Evolutionary conservation across 2,329 filamentous ascomycete species (phyloP).

Genomic region (Hymenoscyphus occultus): DNA sequence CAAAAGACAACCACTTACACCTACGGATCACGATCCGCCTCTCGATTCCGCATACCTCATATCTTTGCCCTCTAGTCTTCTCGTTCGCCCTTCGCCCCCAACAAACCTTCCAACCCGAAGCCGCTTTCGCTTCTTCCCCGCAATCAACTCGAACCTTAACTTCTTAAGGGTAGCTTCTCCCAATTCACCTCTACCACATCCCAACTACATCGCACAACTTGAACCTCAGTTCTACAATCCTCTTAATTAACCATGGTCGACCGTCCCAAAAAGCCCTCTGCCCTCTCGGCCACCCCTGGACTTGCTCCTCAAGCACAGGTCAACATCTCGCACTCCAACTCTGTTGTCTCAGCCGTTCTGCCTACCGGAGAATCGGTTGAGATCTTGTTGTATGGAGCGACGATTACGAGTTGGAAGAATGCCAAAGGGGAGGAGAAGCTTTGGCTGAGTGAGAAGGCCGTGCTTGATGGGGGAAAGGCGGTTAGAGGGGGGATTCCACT

Average conservation of each 20-base stretch:
- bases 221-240: neutral
- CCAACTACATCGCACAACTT: neutral
- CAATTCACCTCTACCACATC: neutral
- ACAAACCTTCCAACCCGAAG: neutral
- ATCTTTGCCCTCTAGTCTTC: too few species aligned
- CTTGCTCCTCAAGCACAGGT: constrained; percentile 74
- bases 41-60: too few species aligned
- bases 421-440: constrained; percentile 75
- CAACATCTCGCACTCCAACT: constrained; percentile 67
- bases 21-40: too few species aligned
- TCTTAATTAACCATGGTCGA: constrained; percentile 59
- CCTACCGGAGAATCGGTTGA: constrained; percentile 84
- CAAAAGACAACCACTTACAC: too few species aligned
- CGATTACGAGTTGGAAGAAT: constrained; percentile 90
- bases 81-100: neutral
- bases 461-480: constrained; percentile 81
- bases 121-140: neutral
- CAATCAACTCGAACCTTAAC: neutral
- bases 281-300: constrained; percentile 70
- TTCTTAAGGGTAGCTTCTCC: neutral
- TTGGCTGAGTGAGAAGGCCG: constrained; percentile 77
- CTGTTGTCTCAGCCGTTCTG: constrained; percentile 72
- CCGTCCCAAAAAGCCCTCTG: constrained; percentile 77
- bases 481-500: constrained; percentile 90
- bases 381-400: constrained; percentile 87